Evolutionary conservation across 2,329 filamentous ascomycete species (phyloP).

Genomic region (Trematosphaeria pertusa): DNA sequence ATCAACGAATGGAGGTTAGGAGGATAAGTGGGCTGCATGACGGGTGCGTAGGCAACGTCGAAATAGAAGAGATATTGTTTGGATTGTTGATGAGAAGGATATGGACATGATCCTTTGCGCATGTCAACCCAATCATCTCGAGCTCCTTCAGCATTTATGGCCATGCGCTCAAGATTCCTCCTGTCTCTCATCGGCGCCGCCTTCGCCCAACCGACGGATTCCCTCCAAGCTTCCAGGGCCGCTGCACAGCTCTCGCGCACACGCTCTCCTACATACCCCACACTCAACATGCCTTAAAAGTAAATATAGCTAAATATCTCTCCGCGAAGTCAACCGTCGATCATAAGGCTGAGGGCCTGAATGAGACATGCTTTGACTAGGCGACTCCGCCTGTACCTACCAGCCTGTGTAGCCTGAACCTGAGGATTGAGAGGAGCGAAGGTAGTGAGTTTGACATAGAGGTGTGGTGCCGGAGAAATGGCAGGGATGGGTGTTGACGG

Average conservation of each 20-base stretch:
- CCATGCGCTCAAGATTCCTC: too few species aligned
- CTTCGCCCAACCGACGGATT: too few species aligned
- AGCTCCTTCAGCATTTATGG: too few species aligned
- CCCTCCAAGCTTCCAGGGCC: constrained; percentile 10
- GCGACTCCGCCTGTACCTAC: constrained; percentile 19
- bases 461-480: constrained; percentile 49
- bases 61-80: too few species aligned
- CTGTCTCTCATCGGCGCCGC: too few species aligned
- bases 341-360: constrained; percentile 10
- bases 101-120: too few species aligned
- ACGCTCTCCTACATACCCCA: constrained; percentile 2
- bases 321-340: constrained; percentile 15
- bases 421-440: constrained; percentile 40
- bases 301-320: constrained; percentile 17
- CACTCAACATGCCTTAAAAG: constrained; percentile 4
- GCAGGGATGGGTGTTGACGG: constrained; percentile 43
- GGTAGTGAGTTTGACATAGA: constrained; percentile 45
- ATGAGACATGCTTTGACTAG: constrained; percentile 9
- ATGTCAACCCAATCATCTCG: too few species aligned
- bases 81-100: too few species aligned
- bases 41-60: too few species aligned
- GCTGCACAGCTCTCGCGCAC: constrained; percentile 3
- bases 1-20: too few species aligned
- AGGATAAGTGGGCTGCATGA: too few species aligned
- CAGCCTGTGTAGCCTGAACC: constrained; percentile 42